Percentiles rank a stretch among this genome's conserved stretches.
These are phyloP conservation scores for Gaeumannomyces tritici DNA, from an alignment of 2,329 filamentous ascomycete species.

Conservation along the genomic window DNA sequence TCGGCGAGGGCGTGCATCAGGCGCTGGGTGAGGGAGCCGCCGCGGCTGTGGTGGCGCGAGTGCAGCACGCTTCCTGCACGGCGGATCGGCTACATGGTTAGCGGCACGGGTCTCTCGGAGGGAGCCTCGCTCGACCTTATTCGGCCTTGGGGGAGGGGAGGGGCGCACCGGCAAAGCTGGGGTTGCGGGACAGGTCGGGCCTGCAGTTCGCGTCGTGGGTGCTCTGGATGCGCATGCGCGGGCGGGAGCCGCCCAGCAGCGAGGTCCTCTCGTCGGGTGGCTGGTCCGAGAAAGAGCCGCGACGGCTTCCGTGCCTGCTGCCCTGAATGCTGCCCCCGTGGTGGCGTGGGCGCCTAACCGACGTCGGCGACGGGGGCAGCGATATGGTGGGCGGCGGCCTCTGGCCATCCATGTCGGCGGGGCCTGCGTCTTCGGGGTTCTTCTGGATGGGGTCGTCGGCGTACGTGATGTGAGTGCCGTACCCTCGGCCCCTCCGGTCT, in stretches of 20 bases:
- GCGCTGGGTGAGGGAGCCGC: constrained; percentile 49
- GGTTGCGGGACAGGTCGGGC: constrained; percentile 16
- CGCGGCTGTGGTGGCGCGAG: constrained; percentile 43
- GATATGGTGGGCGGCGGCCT: constrained; percentile 9
- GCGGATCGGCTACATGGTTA: neutral
- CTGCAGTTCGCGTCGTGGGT: constrained; percentile 14
- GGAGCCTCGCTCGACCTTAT: neutral
- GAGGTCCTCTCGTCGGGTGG: constrained; percentile 19
- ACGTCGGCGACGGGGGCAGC: constrained; percentile 19
- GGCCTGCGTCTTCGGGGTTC: neutral
- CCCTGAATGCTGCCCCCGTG: neutral
- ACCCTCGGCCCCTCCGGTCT: neutral
- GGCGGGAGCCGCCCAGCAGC: constrained; percentile 14
- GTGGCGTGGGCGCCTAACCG: constrained; percentile 13
- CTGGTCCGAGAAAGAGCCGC: constrained; percentile 10
- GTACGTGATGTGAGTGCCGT: neutral
- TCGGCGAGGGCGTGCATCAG: constrained; percentile 53
- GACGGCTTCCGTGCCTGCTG: constrained; percentile 10
- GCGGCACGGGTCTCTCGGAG: neutral
- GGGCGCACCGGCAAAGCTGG: constrained; percentile 17
- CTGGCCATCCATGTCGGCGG: neutral
- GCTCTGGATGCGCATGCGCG: constrained; percentile 16
- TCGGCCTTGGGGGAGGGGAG: no score
- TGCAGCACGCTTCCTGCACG: neutral
- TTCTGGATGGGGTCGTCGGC: neutral